These are phyloP conservation scores for Rhizoclosmatium globosum DNA, from an alignment of 192 early-diverging fungal genomes.

Conservation along the genomic window DNA sequence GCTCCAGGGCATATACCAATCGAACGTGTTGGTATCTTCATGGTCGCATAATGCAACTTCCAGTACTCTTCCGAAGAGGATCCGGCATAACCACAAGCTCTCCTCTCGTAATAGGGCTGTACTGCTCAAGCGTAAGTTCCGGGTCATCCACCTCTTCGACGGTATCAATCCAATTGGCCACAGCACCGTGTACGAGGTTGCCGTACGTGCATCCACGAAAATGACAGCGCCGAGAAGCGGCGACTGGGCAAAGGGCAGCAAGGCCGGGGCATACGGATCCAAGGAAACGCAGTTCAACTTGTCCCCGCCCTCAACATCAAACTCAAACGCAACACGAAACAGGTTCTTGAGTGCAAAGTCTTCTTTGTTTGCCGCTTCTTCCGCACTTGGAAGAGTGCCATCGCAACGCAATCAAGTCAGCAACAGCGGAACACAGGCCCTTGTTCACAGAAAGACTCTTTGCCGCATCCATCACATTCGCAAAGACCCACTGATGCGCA, in stretches of 20 bases:
- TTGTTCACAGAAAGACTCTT: not conserved
- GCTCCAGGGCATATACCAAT: constrained; percentile 39
- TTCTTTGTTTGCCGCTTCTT: not conserved
- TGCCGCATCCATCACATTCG: not conserved
- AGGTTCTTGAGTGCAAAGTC: constrained; percentile 22
- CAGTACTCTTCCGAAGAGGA: constrained; percentile 13
- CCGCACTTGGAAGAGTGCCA: not conserved
- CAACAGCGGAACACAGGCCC: constrained; percentile 2
- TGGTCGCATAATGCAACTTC: constrained; percentile 31
- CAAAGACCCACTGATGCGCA: constrained; percentile 35
- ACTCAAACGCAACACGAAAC: constrained; percentile 34
- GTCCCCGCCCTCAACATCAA: constrained; percentile 3
- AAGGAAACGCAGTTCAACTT: constrained; percentile 31
- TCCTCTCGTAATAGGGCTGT: constrained; percentile 25
- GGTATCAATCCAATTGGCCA: constrained; percentile 1
- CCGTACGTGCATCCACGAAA: constrained; percentile 23
- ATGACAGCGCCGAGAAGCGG: constrained; percentile 16
- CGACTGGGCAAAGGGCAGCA: constrained; percentile 9
- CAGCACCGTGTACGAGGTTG: constrained; percentile 31
- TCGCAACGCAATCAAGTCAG: not conserved
- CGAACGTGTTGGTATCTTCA: constrained; percentile 21
- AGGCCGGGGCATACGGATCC: constrained; percentile 26
- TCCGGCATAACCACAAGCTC: constrained; percentile 32
- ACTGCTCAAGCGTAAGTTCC: not conserved
- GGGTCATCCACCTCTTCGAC: not conserved